These are phyloP conservation scores for Omphalotus guepiniiformis DNA, from an alignment of 768 basidiomycete species.

Conservation along the genomic window DNA sequence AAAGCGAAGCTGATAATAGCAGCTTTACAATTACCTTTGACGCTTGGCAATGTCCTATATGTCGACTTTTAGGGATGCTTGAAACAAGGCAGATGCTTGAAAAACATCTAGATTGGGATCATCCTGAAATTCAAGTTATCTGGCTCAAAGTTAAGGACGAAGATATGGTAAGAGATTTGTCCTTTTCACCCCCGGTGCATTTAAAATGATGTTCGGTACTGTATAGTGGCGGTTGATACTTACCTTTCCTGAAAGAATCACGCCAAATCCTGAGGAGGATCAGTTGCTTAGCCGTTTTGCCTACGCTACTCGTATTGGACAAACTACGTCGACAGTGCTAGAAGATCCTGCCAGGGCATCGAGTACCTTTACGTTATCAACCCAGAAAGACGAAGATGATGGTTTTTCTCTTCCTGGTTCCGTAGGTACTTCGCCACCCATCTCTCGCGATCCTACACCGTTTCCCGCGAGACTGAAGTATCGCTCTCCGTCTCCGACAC, in stretches of 20 bases:
- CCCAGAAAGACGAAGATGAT: background rate
- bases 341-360: background rate
- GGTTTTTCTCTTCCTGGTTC: background rate
- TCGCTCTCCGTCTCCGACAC: background rate
- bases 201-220: background rate
- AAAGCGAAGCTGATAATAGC: background rate
- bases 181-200: background rate
- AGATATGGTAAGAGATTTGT: background rate
- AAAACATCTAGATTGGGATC: slow-evolving; percentile 8
- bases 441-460: background rate
- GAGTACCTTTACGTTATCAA: background rate
- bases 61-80: slow-evolving; percentile 6
- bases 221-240: slow-evolving; percentile 3
- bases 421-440: background rate
- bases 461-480: background rate
- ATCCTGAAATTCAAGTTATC: background rate
- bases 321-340: background rate
- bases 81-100: slow-evolving; percentile 8
- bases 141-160: slow-evolving; percentile 4
- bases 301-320: background rate
- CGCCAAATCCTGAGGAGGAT: background rate
- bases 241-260: background rate
- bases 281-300: background rate
- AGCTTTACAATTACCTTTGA: background rate
- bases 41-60: slow-evolving; percentile 10